Percentiles rank a stretch among this genome's conserved stretches.
phyloP scores from a whole-genome alignment of 1,284 basidiomycete genomes.

The Tausonia pullulans region DNA sequence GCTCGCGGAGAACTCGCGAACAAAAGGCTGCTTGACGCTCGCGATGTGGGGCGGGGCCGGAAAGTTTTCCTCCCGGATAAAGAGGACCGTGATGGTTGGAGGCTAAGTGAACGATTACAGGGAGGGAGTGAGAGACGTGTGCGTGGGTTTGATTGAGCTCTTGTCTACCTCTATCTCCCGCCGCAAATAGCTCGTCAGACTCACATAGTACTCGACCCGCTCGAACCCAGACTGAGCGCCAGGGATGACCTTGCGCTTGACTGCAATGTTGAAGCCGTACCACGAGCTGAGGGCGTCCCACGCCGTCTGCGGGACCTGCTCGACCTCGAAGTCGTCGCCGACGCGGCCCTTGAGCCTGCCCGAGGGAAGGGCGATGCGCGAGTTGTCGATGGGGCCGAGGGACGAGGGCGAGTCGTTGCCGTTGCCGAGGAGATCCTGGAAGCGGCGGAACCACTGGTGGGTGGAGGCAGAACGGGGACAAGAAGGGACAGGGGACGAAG shows the following conservation, averaged over 20 bases:
- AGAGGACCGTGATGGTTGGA: conserved; percentile 4
- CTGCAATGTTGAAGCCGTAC: conserved; percentile 1
- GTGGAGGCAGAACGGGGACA: too few relatives aligned
- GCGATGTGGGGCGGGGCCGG: neutral
- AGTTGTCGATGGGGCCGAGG: conserved; percentile 13
- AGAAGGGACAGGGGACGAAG: neutral
- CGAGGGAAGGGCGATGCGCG: neutral
- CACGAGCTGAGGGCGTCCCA: conserved; percentile 7
- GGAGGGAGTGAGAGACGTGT: neutral
- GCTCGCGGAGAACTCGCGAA: neutral
- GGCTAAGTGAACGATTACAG: neutral
- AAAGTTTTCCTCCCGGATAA: neutral
- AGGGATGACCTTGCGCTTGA: conserved; percentile 10
- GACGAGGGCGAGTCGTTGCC: neutral
- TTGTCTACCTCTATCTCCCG: neutral
- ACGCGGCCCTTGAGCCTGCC: neutral
- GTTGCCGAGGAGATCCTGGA: neutral
- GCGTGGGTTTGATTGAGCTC: neutral
- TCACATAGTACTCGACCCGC: conserved; percentile 15
- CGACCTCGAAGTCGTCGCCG: conserved; percentile 8
- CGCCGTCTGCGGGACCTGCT: conserved; percentile 11
- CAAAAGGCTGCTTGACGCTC: neutral
- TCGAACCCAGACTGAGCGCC: neutral
- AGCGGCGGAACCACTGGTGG: conserved; percentile 10
- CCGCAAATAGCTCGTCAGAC: neutral